Conservation (phyloP, 371 early-diverging fungal species). For the Haplosporangium sp. region DNA sequence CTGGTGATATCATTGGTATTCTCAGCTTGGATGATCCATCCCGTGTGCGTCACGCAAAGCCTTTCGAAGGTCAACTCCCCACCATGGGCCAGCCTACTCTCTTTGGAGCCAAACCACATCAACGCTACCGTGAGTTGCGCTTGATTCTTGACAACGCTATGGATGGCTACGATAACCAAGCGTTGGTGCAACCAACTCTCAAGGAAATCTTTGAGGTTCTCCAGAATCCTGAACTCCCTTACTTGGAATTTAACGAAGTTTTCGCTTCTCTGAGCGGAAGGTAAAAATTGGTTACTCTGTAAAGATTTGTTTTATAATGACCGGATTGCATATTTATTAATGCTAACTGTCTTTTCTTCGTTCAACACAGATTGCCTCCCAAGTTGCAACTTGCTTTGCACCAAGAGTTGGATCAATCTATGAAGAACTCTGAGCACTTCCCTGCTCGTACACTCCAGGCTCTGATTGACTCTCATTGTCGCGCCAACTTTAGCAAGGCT, state of each 20-base stretch:
- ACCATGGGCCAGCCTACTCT: constrained; percentile 80
- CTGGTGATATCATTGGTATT: constrained; percentile 95
- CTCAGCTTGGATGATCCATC: constrained; percentile 94
- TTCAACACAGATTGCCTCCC: constrained; percentile 71
- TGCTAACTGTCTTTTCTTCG: neutral
- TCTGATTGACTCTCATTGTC: constrained; percentile 70
- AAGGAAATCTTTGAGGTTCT: constrained; percentile 82
- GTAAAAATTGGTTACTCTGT: constrained; percentile 23
- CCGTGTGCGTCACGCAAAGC: constrained; percentile 89
- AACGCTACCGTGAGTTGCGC: constrained; percentile 77
- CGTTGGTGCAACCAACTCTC: constrained; percentile 73
- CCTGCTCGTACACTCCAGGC: constrained; percentile 79
- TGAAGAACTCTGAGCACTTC: constrained; percentile 68
- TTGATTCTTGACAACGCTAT: constrained; percentile 79
- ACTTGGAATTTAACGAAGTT: constrained; percentile 83
- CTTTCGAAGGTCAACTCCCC: constrained; percentile 91
- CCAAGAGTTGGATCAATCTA: constrained; percentile 57
- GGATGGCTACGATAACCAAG: constrained; percentile 90
- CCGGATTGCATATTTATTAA: neutral
- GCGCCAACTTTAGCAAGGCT: constrained; percentile 65
- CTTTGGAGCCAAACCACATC: constrained; percentile 86
- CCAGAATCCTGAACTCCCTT: constrained; percentile 86
- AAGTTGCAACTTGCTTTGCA: constrained; percentile 74
- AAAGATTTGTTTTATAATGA: neutral
- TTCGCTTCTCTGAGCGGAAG: constrained; percentile 90